Percentiles rank a stretch among this genome's conserved stretches.
These are phyloP conservation scores for Paramecium caudatum DNA, from an alignment of 73 alveolate genomes.

Conservation along the genomic window DNA sequence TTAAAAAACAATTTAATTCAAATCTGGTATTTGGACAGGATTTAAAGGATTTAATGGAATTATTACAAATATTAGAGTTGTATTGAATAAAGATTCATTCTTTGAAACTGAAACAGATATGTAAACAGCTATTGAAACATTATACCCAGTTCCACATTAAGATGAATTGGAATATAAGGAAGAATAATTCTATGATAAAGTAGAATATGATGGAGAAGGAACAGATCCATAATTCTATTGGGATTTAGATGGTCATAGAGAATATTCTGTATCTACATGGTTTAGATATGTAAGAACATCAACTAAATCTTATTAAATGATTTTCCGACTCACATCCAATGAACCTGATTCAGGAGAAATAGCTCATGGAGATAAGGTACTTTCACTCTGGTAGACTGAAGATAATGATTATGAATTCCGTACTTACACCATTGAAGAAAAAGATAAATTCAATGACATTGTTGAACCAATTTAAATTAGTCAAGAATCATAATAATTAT, in stretches of 20 bases:
- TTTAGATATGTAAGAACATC: slow-evolving; percentile 60
- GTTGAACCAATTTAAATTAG: background rate
- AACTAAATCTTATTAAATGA: background rate
- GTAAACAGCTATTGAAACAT: background rate
- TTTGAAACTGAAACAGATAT: slow-evolving; percentile 6
- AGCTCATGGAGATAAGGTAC: background rate
- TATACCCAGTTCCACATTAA: background rate
- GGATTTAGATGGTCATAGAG: slow-evolving; percentile 68
- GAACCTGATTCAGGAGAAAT: slow-evolving; percentile 31
- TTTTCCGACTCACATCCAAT: slow-evolving; percentile 57
- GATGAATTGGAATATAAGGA: slow-evolving; percentile 26
- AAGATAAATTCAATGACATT: background rate
- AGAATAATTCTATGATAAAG: background rate
- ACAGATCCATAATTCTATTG: background rate
- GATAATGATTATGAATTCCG: background rate
- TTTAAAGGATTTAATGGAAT: slow-evolving; percentile 50
- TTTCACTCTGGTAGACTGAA: slow-evolving; percentile 41
- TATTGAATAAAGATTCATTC: background rate
- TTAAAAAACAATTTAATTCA: background rate
- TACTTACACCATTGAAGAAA: slow-evolving; percentile 48
- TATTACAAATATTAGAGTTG: slow-evolving; percentile 36
- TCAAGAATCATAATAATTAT: slow-evolving; percentile 52
- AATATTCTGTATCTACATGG: slow-evolving; percentile 64
- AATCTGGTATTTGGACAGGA: slow-evolving; percentile 13
- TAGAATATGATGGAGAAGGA: background rate